These are phyloP conservation scores for Suillus americanus DNA, from an alignment of 768 basidiomycete genomes.

Conservation along the genomic window DNA sequence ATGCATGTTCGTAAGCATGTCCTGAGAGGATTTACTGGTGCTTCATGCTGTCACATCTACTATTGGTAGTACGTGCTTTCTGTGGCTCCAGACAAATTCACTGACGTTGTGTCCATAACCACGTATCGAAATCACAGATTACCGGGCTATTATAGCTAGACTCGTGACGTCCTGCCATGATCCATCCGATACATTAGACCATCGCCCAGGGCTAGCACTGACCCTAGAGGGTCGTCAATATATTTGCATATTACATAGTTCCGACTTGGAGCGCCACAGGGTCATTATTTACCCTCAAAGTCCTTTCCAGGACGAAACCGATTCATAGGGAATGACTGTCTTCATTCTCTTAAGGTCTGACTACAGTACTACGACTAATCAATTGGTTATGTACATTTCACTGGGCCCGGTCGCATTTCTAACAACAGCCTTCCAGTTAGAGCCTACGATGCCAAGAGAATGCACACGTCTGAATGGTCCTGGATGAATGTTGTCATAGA, in stretches of 20 bases:
- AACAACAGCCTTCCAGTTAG: slow-evolving; percentile 16
- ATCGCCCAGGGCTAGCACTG: slow-evolving; percentile 33
- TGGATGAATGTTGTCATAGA: slow-evolving; percentile 48
- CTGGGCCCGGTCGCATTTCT: not conserved
- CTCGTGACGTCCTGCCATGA: slow-evolving; percentile 8
- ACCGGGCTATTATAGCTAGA: not conserved
- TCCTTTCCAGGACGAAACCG: slow-evolving; percentile 25
- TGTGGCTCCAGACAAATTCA: not conserved
- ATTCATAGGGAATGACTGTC: not conserved
- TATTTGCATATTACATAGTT: slow-evolving; percentile 37
- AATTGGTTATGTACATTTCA: slow-evolving; percentile 26
- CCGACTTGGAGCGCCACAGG: slow-evolving; percentile 30
- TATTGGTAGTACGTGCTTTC: not conserved
- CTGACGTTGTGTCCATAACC: slow-evolving; percentile 12
- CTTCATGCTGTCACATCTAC: not conserved
- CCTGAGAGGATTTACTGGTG: not conserved
- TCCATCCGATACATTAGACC: slow-evolving; percentile 26
- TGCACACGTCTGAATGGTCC: slow-evolving; percentile 41
- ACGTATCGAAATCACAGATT: slow-evolving; percentile 10
- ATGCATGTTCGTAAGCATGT: slow-evolving; percentile 11
- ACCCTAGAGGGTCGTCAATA: slow-evolving; percentile 43
- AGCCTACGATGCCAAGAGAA: slow-evolving; percentile 39
- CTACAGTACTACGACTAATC: slow-evolving; percentile 23
- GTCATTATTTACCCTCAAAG: slow-evolving; percentile 46
- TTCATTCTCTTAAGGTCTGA: not conserved